Percentiles rank a stretch among this genome's conserved stretches.
Evolutionary conservation across 192 early-diverging fungal genomes (phyloP).

Genomic region (Umbelopsis sp.): DNA sequence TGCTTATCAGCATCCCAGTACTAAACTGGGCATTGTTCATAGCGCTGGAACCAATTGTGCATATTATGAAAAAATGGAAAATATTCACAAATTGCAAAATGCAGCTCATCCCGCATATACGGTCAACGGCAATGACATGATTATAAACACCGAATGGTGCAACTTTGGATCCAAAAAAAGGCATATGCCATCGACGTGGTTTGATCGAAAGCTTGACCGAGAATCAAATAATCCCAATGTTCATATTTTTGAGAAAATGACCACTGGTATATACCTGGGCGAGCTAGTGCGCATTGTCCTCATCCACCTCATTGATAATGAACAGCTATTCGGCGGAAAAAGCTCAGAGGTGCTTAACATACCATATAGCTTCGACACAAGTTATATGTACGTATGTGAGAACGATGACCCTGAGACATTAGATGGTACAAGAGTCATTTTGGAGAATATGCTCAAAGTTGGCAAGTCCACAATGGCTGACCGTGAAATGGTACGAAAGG

Average conservation of each 20-base stretch:
- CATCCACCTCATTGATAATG: slow-evolving; percentile 78
- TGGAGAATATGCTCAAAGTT: slow-evolving; percentile 72
- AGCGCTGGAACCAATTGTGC: slow-evolving; percentile 94
- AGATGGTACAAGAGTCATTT: slow-evolving; percentile 60
- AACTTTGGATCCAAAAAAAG: slow-evolving; percentile 73
- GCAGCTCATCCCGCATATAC: slow-evolving; percentile 15
- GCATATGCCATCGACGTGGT: slow-evolving; percentile 82
- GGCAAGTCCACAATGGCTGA: slow-evolving; percentile 69
- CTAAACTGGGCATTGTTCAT: slow-evolving; percentile 83
- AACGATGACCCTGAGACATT: slow-evolving; percentile 68
- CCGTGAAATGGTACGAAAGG: slow-evolving; percentile 76
- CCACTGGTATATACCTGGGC: slow-evolving; percentile 89
- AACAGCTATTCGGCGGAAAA: slow-evolving; percentile 74
- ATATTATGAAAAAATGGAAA: slow-evolving; percentile 59
- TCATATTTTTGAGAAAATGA: slow-evolving; percentile 93
- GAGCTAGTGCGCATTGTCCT: slow-evolving; percentile 80
- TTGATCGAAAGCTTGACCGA: slow-evolving; percentile 82
- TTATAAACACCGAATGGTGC: slow-evolving; percentile 96
- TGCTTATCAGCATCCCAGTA: slow-evolving; percentile 78
- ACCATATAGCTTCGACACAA: slow-evolving; percentile 72
- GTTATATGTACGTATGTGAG: slow-evolving; percentile 72
- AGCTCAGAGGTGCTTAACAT: slow-evolving; percentile 62
- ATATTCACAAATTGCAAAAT: slow-evolving; percentile 47
- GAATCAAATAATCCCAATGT: slow-evolving; percentile 77
- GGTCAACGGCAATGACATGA: slow-evolving; percentile 60